Evolutionary conservation across 2,329 filamentous ascomycete genomes (phyloP), one percentile per base, ranked within the genome.

Genomic region (Aspergillus texensis): DNA sequence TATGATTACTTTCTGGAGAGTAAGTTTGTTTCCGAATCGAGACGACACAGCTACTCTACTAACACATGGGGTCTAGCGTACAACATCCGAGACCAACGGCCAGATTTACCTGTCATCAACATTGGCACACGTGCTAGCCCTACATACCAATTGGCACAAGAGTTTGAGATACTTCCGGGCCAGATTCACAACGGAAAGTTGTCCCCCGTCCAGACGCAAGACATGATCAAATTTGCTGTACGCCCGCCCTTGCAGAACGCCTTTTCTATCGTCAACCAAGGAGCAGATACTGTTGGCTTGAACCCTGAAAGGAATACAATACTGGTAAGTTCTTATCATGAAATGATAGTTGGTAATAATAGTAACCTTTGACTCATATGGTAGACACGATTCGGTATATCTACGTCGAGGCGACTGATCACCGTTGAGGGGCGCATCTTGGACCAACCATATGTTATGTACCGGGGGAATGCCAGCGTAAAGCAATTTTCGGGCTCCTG

Each of bases 141-240:
- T 0, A 79, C 80, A 0, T 92, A 89, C 68, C 75, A 90, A 53
- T 89, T 90, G 0, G 83, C 86, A 0, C 89, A 93, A 71, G 77
- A 88, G 5, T 87, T 89, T 62, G 75, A 78, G 2, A 82, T 94
- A 6, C 68, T 87, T 3, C 82, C 84, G 0, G 90, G 89, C 0
- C 91, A 94, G 68, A 73, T 83, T 1, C 48, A 0, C 82, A 87
- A 55, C 92, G 28, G 81, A 72, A 56, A 54, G 30, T 6, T 61
- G 5, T 39, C 39, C 2, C 32, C 59, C 12, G 14, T 2, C 8
- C 58, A 48, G 45, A 57, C 54, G 6, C 58, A 53, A 28, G 52
- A 41, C 21, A 52, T 58, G 52, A 60, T 53, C 48, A 60, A 32
- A 6, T 56, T 53, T n/a, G 34, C 46, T 16, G 62, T 45, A 9